Base-by-base conservation (phyloP, 1,284 basidiomycete genomes). In the Laetiporus sulphureus region DNA sequence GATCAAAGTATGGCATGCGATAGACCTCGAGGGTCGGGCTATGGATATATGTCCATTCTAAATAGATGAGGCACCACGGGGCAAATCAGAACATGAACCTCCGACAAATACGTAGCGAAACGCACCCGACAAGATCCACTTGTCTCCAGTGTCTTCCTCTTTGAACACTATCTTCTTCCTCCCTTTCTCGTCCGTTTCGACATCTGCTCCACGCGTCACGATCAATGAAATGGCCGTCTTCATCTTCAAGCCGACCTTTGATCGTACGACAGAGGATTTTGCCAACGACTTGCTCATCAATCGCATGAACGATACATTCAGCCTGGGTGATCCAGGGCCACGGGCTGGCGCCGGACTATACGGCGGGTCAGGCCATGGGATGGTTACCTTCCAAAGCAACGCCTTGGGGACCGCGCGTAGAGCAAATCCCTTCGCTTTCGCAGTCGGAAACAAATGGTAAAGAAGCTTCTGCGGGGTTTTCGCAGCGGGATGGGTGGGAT, bases 21-120 rank as follows among this genome's bases (percentile, higher is more conserved):
- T 69, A 68, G 1, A 72, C 41, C 29, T 62, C 57, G 6, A 65
- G 50, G 0, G 53, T 61, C 6, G 67, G 66, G 7, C 47, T 56
- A 39, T 69, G 63, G 21, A 67, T 47, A 42, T 75, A 75, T 23
- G 67, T 61, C 72, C 72, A 75, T 18, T 66, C 72, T 75, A 22
- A 5, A n/a, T n/a, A n/a, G n/a, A n/a, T n/a, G n/a, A n/a, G n/a
- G n/a, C n/a, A n/a, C n/a, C n/a, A n/a, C n/a, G n/a, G n/a, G n/a
- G n/a, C n/a, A n/a, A n/a, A n/a, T n/a, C n/a, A n/a, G n/a, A n/a
- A n/a, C n/a, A n/a, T n/a, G n/a, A n/a, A n/a, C n/a, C n/a, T n/a
- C n/a, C n/a, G n/a, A n/a, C n/a, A n/a, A n/a, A n/a, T n/a, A n/a
- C n/a, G n/a, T n/a, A n/a, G n/a, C n/a, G n/a, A n/a, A 12, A 53